Conservation (phyloP, 116 monocot genomes). For the Trichopus zeylanicus region DNA sequence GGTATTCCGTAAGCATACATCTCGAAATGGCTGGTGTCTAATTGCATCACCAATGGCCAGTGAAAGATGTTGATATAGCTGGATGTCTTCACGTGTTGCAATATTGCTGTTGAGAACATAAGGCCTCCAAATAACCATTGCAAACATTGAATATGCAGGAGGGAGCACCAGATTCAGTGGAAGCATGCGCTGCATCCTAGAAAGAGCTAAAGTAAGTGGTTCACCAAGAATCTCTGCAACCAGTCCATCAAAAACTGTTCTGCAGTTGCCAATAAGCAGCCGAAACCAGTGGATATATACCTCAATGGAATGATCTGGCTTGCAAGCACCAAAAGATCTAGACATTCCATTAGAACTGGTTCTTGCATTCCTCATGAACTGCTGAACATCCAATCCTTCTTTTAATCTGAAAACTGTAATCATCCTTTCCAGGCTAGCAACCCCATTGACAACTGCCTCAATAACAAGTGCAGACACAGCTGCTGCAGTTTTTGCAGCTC, state of each 20-base stretch:
- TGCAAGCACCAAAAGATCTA: conserved; percentile 54
- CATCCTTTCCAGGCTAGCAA: conserved; percentile 76
- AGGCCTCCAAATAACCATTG: conserved; percentile 85
- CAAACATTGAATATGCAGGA: conserved; percentile 91
- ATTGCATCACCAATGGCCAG: conserved; percentile 64
- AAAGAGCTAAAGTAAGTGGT: conserved; percentile 58
- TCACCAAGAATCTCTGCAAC: conserved; percentile 83
- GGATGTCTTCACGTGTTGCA: conserved; percentile 64
- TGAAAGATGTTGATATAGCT: conserved; percentile 57
- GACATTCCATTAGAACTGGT: conserved; percentile 75
- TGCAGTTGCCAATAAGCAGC: conserved; percentile 76
- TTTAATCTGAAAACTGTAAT: conserved; percentile 71
- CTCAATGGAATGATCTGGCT: conserved; percentile 49
- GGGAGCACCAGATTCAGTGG: conserved; percentile 61
- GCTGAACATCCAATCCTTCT: conserved; percentile 78
- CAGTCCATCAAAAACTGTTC: conserved; percentile 79
- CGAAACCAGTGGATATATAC: conserved; percentile 84
- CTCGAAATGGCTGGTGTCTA: conserved; percentile 82
- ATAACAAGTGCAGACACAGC: conserved; percentile 89
- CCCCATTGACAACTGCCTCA: conserved; percentile 73
- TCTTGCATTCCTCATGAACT: conserved; percentile 66
- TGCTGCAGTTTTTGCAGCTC: conserved; percentile 59
- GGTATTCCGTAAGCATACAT: conserved; percentile 61
- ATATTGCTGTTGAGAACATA: conserved; percentile 61
- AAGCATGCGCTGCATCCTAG: conserved; percentile 84